phyloP scores from a whole-genome alignment of 768 basidiomycete genomes.

The Artomyces pyxidatus region DNA sequence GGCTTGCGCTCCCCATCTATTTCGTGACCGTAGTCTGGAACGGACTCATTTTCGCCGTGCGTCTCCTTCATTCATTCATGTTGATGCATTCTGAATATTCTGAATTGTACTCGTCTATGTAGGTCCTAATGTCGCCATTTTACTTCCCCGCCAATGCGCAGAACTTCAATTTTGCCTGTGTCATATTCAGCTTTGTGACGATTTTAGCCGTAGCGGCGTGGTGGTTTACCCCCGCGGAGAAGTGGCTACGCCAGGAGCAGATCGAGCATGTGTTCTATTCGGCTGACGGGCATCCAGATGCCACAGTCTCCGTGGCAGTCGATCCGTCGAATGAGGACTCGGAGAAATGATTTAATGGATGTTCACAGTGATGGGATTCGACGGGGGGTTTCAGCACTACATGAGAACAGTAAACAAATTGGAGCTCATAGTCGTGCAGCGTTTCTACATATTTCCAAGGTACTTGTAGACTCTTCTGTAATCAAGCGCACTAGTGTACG shows the following conservation, averaged over 20 bases:
- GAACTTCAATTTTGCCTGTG: slow-evolving; percentile 78
- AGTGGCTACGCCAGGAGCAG: slow-evolving; percentile 69
- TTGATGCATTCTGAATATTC: slow-evolving; percentile 8
- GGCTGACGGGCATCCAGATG: slow-evolving; percentile 13
- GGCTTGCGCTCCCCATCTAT: slow-evolving; percentile 61
- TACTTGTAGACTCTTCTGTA: no score
- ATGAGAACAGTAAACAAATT: no score
- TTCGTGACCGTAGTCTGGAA: slow-evolving; percentile 66
- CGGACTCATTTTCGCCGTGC: slow-evolving; percentile 59
- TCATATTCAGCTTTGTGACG: slow-evolving; percentile 74
- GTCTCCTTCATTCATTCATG: slow-evolving; percentile 21
- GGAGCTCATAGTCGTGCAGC: no score
- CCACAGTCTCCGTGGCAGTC: no score
- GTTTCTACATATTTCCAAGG: no score
- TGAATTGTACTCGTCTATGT: no score
- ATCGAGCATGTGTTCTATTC: slow-evolving; percentile 39
- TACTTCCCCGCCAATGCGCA: slow-evolving; percentile 70
- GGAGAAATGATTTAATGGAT: no score
- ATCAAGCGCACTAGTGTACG: no score
- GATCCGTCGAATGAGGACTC: no score
- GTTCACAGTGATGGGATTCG: no score
- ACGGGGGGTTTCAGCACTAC: no score
- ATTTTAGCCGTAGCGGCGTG: slow-evolving; percentile 70
- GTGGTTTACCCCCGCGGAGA: slow-evolving; percentile 71
- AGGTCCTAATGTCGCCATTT: slow-evolving; percentile 85